phyloP scores from a whole-genome alignment of 1,284 basidiomycete species.

The Wallemia mellicola region DNA sequence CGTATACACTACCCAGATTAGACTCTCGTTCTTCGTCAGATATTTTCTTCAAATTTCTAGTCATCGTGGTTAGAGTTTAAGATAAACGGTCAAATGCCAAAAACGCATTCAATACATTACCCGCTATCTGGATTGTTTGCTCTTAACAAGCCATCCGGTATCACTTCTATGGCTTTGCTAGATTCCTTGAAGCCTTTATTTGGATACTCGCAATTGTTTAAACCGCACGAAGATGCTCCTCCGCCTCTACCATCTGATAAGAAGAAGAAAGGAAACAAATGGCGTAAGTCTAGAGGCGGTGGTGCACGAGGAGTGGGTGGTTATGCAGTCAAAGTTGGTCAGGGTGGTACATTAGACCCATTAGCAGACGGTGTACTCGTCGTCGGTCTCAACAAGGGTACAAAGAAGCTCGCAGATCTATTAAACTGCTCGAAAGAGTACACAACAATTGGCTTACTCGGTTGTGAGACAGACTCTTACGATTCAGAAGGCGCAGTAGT shows the following conservation, averaged over 20 bases:
- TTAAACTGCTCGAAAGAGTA: constrained; percentile 91
- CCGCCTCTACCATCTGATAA: constrained; percentile 22
- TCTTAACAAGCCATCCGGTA: constrained; percentile 55
- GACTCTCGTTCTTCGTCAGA: constrained; percentile 67
- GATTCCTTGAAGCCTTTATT: constrained; percentile 60
- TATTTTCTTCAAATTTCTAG: constrained; percentile 49
- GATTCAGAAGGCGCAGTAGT: constrained; percentile 60
- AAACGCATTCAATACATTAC: constrained; percentile 21
- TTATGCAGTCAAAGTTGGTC: constrained; percentile 41
- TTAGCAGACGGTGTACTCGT: constrained; percentile 81
- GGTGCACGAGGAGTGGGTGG: not conserved
- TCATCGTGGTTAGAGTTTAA: not conserved
- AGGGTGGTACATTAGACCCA: constrained; percentile 86
- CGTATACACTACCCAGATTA: constrained; percentile 66
- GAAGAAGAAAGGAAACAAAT: constrained; percentile 13
- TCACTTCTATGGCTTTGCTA: constrained; percentile 67
- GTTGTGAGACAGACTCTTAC: constrained; percentile 81
- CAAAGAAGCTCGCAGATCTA: constrained; percentile 60
- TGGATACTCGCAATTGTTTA: constrained; percentile 47
- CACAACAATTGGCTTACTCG: constrained; percentile 60
- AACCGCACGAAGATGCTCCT: constrained; percentile 16
- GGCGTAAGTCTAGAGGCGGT: constrained; percentile 1
- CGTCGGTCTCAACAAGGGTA: constrained; percentile 64
- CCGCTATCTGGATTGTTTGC: constrained; percentile 57
- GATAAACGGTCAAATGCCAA: constrained; percentile 27